phyloP scores from a whole-genome alignment of 164 flowering plant species.

The Nymphaea thermarum region DNA sequence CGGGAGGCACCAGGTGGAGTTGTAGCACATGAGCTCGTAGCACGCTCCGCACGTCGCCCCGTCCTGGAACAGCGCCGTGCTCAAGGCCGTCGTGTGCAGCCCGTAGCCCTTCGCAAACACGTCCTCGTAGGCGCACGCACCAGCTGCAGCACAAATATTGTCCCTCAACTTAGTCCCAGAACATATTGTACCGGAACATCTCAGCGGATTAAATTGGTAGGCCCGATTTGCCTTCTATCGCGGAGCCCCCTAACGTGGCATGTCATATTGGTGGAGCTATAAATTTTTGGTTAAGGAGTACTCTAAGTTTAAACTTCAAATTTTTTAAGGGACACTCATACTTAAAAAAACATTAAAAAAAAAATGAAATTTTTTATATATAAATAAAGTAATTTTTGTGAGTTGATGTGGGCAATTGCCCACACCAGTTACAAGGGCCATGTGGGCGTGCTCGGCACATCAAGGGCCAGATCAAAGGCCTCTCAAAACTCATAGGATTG shows the following conservation, averaged over 20 bases:
- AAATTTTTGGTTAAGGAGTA: neutral
- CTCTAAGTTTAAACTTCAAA: neutral
- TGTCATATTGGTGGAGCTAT: neutral
- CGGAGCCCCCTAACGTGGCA: too few species aligned
- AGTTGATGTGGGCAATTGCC: too few species aligned
- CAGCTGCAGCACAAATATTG: neutral
- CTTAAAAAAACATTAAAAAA: too few species aligned
- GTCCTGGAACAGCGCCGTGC: constrained; percentile 9
- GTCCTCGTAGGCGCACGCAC: constrained; percentile 7
- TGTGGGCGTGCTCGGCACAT: too few species aligned
- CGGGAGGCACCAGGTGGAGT: constrained; percentile 9
- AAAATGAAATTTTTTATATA: too few species aligned
- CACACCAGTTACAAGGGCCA: too few species aligned
- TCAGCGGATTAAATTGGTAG: neutral
- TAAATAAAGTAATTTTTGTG: too few species aligned
- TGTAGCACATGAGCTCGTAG: constrained; percentile 11
- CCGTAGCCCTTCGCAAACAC: constrained; percentile 3
- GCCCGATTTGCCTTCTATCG: too few species aligned
- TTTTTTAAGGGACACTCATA: too few species aligned
- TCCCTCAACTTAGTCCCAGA: neutral
- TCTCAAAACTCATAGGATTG: too few species aligned
- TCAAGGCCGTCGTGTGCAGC: constrained; percentile 4
- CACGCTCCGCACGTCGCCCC: constrained; percentile 17
- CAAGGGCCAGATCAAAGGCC: too few species aligned
- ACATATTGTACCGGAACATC: neutral